Evolutionary conservation across 495 filamentous ascomycete genomes (phyloP).

Genomic region (Margaritispora aquatica): DNA sequence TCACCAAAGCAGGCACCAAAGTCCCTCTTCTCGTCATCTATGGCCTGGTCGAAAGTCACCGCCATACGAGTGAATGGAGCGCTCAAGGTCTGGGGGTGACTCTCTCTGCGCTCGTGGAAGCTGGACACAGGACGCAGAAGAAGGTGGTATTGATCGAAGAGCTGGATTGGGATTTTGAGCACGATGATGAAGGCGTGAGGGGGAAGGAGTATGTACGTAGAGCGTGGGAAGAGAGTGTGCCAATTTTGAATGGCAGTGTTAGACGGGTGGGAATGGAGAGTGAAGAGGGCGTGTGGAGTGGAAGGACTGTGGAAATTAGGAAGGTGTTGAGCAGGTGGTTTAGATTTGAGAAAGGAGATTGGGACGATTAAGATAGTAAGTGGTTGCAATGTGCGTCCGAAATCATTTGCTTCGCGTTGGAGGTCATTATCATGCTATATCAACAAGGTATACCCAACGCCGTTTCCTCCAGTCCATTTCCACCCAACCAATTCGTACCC

Average conservation of each 20-base stretch:
- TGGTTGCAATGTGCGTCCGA: background rate
- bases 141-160: constrained; percentile 20
- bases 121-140: constrained; percentile 35
- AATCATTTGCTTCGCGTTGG: constrained; percentile 1
- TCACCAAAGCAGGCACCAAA: constrained; percentile 11
- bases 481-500: constrained; percentile 8
- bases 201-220: constrained; percentile 3
- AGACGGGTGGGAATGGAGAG: constrained; percentile 35
- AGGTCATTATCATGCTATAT: constrained; percentile 22
- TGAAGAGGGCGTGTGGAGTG: constrained; percentile 54
- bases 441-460: constrained; percentile 25
- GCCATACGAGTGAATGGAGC: constrained; percentile 71
- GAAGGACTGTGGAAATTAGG: constrained; percentile 59
- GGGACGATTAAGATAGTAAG: constrained; percentile 1
- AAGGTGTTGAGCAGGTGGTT: constrained; percentile 70
- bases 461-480: constrained; percentile 2
- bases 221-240: constrained; percentile 43
- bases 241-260: constrained; percentile 55
- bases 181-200: constrained; percentile 7
- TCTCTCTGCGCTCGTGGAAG: constrained; percentile 60
- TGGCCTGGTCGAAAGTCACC: constrained; percentile 61
- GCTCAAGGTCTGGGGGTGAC: constrained; percentile 74
- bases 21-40: constrained; percentile 52
- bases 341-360: constrained; percentile 17
- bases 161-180: constrained; percentile 29